Evolutionary conservation across 2,329 filamentous ascomycete species (phyloP).

Genomic region (Verticillium albo-atrum): DNA sequence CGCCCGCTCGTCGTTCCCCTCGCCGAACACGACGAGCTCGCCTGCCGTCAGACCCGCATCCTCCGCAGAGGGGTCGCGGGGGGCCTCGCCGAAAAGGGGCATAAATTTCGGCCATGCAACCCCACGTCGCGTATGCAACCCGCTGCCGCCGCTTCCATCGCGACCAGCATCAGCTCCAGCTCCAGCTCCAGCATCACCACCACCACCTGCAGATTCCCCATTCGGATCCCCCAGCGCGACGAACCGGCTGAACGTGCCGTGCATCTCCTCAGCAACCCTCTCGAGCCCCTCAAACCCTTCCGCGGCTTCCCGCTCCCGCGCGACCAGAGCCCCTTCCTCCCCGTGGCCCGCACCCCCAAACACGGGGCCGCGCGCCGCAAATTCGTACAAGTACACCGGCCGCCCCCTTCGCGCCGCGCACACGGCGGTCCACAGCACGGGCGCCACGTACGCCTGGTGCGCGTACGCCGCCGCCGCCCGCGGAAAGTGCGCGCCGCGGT

Average conservation of each 20-base stretch:
- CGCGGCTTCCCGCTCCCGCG: constrained; percentile 34
- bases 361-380: constrained; percentile 39
- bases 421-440: constrained; percentile 56
- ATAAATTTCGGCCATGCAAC: constrained; percentile 38
- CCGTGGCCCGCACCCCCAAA: constrained; percentile 41
- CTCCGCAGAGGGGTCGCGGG: background rate
- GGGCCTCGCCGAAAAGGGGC: constrained; percentile 28
- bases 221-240: constrained; percentile 21
- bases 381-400: constrained; percentile 54
- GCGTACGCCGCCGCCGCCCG: constrained; percentile 57
- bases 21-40: constrained; percentile 50
- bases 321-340: constrained; percentile 38
- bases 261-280: constrained; percentile 35
- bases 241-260: constrained; percentile 33
- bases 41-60: constrained; percentile 22
- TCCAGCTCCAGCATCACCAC: constrained; percentile 19
- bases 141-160: constrained; percentile 2
- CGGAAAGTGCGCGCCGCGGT: constrained; percentile 50
- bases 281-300: constrained; percentile 29
- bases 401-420: constrained; percentile 26
- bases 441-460: constrained; percentile 61
- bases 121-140: constrained; percentile 2
- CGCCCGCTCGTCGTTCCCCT: constrained; percentile 51
- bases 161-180: constrained; percentile 2
- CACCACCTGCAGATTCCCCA: constrained; percentile 9